Base-by-base conservation (phyloP, 805 yeast species). In the Saturnispora zaruensis region DNA sequence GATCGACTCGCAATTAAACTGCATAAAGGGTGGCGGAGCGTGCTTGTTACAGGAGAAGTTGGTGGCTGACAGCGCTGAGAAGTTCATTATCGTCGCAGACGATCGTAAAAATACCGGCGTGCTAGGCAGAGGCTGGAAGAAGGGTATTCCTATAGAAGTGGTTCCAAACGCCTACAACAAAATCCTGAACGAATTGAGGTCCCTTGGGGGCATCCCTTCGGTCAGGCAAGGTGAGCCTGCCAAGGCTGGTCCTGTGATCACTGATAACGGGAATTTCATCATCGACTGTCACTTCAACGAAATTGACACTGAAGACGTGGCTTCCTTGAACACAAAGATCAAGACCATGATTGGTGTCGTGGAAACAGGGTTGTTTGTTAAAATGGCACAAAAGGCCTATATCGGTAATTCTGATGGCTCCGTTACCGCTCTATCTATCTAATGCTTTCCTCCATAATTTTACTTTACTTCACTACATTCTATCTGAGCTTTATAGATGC, bases 1-100 rank as follows among this genome's bases (percentile, higher is more conserved):
- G 68, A 90, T 90, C 51, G 99, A 91, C 66, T 63, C 78, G 4
- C 63, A 74, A 20, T 74, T 93, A 59, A 87, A 89, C 63, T 81
- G 90, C 60, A 93, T 93, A 65, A 93, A 93, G 69, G 99, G 99
- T 57, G 99, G 99, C 45, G 99, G 99, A 40, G 99, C 97, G 2
- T 93, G 99, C 67, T 73, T 89, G 55, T 84, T 93, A 70, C 99
- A 91, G 70, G 99, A 93, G 66, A 93, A 93, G 69, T 74, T 93
- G 48, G 96, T 93, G 13, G 96, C 96, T 16, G 76, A 79, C 50
- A 79, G 87, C 53, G 81, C 96, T 3, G 71, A 77, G 51, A 77
- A 76, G 59, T 89, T 91, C 62, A 73, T 93, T 25, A 75, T 91
- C 20, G 97, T 93, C 46, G 99, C 98, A 2, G 99, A 93, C 67